Evolutionary conservation across 2,329 filamentous ascomycete species (phyloP), one percentile per base, ranked within the genome.

Genomic region (Fusarium sp.): DNA sequence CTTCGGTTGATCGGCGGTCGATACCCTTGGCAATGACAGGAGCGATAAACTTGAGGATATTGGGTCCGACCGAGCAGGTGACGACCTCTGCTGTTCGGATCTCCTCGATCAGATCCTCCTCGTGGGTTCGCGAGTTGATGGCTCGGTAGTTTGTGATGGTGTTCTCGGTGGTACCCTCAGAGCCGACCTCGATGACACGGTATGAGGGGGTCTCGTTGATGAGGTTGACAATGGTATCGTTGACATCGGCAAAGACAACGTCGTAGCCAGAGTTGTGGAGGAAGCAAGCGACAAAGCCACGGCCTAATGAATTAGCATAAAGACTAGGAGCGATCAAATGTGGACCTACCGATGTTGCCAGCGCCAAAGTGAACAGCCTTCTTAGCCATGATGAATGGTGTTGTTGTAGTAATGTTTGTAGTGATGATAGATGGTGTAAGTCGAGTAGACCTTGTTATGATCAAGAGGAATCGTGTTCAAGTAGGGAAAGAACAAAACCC

Each of bases 31-130:
- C 96, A 78, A 99, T 98, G 78, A 95, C 93, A 27, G 96, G 94
- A 56, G 96, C 96, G 81, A 99, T 96, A 85, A 98, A 98, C 86
- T 94, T 95, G 81, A 99, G 93, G 80, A 99, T 93, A 84, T 95
- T 97, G 79, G 96, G 96, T 52, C 96, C 96, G 76, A 99, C 96
- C 22, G 96, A 97, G 85, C 96, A 99, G 74, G 96, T 99, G 79
- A 99, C 94, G 62, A 98, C 86, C 73, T 98, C 95, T 45, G 96
- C 95, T 24, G 92, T 93, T 65, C 93, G 89, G 79, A 98, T 97
- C 86, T 96, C 94, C 56, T 96, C 85, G 76, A 98, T 85, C 64
- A 98, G 91, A 64, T 96, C 92, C 63, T 88, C 88, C 86, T 97
- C 93, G 81, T 98, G 88, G 74, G 92, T 91, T 85, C 93, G 95